These are phyloP conservation scores for Plectosphaerella cucumerina DNA, from an alignment of 2,329 filamentous ascomycete species.

Conservation along the genomic window DNA sequence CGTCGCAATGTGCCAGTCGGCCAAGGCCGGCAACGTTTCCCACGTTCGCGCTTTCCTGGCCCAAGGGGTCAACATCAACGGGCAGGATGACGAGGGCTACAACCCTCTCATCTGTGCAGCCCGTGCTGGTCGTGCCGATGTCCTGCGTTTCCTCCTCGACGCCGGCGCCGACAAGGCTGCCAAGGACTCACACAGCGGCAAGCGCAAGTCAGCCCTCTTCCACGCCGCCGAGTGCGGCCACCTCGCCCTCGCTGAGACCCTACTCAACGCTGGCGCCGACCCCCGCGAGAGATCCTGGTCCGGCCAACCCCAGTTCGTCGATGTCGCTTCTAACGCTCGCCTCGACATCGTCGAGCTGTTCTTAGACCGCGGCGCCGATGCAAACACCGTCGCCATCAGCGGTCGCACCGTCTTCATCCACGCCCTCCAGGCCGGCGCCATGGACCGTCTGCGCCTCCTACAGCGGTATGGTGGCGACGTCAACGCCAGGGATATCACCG, in stretches of 20 bases:
- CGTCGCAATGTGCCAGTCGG: slow-evolving; percentile 29
- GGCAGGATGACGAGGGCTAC: slow-evolving; percentile 28
- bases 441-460: slow-evolving; percentile 8
- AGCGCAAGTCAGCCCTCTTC: slow-evolving; percentile 17
- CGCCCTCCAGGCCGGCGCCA: slow-evolving; percentile 17
- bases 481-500: slow-evolving; percentile 18
- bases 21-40: slow-evolving; percentile 23
- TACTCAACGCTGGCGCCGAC: slow-evolving; percentile 18
- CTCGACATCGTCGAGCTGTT: slow-evolving; percentile 16
- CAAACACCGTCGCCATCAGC: slow-evolving; percentile 21
- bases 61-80: slow-evolving; percentile 30
- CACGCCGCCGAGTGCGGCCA: slow-evolving; percentile 13
- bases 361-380: slow-evolving; percentile 29
- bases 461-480: slow-evolving; percentile 17
- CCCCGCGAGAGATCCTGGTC: slow-evolving; percentile 20
- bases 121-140: slow-evolving; percentile 22
- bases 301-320: slow-evolving; percentile 23
- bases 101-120: slow-evolving; percentile 29
- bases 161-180: slow-evolving; percentile 21
- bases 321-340: slow-evolving; percentile 7
- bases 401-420: slow-evolving; percentile 24
- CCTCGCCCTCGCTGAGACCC: slow-evolving; percentile 9
- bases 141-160: slow-evolving; percentile 25
- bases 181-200: slow-evolving; percentile 11
- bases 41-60: slow-evolving; percentile 26